Percentiles rank a stretch among this genome's conserved stretches.
Evolutionary conservation across 2,329 filamentous ascomycete species (phyloP).

Genomic region (Exophiala sideris): DNA sequence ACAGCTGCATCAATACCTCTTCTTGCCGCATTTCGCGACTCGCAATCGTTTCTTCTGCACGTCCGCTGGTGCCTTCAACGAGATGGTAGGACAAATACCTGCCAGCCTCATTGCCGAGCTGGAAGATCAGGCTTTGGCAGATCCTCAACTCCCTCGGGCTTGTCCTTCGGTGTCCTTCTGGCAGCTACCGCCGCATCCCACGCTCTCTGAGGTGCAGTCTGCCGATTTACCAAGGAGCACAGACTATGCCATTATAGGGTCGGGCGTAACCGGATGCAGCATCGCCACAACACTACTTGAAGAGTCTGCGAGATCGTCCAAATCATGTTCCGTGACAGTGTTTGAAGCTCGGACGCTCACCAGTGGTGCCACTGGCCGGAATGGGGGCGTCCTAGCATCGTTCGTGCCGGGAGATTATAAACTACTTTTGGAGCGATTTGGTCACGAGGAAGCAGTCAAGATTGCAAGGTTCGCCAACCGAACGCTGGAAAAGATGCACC

Average conservation of each 20-base stretch:
- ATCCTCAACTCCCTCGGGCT: slow-evolving; percentile 36
- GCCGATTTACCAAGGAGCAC: slow-evolving; percentile 22
- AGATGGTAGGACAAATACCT: not conserved
- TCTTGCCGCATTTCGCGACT: too few relatives aligned
- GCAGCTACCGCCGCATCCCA: slow-evolving; percentile 28
- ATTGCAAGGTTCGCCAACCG: slow-evolving; percentile 8
- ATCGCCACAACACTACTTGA: slow-evolving; percentile 33
- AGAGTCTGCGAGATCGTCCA: not conserved
- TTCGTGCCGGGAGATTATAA: slow-evolving; percentile 3
- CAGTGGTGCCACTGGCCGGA: slow-evolving; percentile 36
- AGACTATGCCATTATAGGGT: slow-evolving; percentile 35
- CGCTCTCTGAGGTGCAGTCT: slow-evolving; percentile 22
- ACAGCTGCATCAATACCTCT: too few relatives aligned
- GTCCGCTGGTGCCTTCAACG: not conserved
- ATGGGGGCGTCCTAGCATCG: slow-evolving; percentile 33
- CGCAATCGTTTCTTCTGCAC: not conserved
- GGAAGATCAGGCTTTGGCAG: slow-evolving; percentile 11
- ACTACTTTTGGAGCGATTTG: slow-evolving; percentile 2
- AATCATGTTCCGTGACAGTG: slow-evolving; percentile 26
- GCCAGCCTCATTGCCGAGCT: not conserved
- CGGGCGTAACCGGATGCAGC: slow-evolving; percentile 35
- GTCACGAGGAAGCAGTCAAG: slow-evolving; percentile 10
- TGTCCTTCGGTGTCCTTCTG: slow-evolving; percentile 38
- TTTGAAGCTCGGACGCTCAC: slow-evolving; percentile 36
- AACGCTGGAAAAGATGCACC: slow-evolving; percentile 15